Percentiles rank a stretch among this genome's conserved stretches.
These are phyloP conservation scores for Coprinellus aureogranulatus DNA, from an alignment of 768 basidiomycete species.

Conservation along the genomic window DNA sequence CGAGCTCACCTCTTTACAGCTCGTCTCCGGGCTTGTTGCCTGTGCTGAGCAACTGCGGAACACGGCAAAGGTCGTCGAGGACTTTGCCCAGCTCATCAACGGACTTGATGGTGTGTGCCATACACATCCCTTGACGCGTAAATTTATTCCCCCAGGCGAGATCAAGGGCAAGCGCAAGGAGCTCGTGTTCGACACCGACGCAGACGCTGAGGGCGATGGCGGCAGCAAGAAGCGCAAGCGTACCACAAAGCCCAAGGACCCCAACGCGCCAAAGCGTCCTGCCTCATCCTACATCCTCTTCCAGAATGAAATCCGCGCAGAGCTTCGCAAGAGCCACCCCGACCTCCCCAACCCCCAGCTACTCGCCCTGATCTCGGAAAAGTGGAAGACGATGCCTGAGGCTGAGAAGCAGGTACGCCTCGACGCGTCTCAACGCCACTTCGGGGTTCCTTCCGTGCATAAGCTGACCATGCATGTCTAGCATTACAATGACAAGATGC, in stretches of 20 bases:
- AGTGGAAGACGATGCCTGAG: constrained; percentile 68
- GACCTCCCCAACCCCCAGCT: constrained; percentile 69
- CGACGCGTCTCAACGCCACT: constrained; percentile 11
- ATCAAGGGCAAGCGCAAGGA: constrained; percentile 56
- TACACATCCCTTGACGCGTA: neutral
- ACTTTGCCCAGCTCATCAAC: constrained; percentile 51
- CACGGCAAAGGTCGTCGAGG: constrained; percentile 59
- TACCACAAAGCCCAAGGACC: constrained; percentile 74
- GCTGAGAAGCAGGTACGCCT: constrained; percentile 66
- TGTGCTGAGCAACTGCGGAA: constrained; percentile 66
- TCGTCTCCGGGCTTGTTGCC: constrained; percentile 50
- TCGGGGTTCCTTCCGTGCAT: constrained; percentile 4
- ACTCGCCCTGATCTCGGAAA: constrained; percentile 64
- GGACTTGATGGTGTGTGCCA: constrained; percentile 10
- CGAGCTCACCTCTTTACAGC: constrained; percentile 35
- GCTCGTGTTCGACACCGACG: constrained; percentile 35
- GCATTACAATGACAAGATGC: constrained; percentile 55
- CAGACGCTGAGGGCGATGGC: constrained; percentile 39
- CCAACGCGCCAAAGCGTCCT: constrained; percentile 92
- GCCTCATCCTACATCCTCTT: constrained; percentile 90
- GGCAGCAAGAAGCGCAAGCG: constrained; percentile 55
- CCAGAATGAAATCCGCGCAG: constrained; percentile 85
- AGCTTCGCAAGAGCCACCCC: constrained; percentile 65
- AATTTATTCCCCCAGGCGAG: constrained; percentile 4
- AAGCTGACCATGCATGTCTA: constrained; percentile 20